These are phyloP conservation scores for Ensete ventricosum DNA, from an alignment of 176 grass and related monocot genomes.

Conservation along the genomic window DNA sequence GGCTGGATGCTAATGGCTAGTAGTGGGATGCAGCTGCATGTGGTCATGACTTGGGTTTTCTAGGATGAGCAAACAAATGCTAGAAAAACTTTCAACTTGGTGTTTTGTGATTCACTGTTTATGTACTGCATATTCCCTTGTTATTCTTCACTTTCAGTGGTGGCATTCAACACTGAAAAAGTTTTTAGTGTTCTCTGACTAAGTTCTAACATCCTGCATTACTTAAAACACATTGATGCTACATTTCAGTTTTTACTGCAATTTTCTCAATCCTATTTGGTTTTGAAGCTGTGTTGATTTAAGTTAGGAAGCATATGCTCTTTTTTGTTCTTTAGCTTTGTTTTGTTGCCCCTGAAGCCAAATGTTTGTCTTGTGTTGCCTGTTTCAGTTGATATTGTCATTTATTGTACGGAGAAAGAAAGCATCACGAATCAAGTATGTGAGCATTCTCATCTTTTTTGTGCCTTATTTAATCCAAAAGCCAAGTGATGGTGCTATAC, in stretches of 20 bases:
- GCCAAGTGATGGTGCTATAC: neutral
- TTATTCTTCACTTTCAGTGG: neutral
- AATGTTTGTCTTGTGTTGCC: neutral
- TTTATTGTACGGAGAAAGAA: slow-evolving; percentile 42
- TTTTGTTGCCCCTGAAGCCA: neutral
- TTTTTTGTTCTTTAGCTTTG: neutral
- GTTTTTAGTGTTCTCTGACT: neutral
- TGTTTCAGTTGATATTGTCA: slow-evolving; percentile 50
- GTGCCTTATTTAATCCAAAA: neutral
- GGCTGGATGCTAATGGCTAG: neutral
- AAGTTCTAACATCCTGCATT: neutral
- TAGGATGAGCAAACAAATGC: neutral
- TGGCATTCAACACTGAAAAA: neutral
- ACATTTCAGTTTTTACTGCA: too few species aligned
- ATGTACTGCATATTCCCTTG: neutral
- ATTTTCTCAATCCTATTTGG: too few species aligned
- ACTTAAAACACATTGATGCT: neutral
- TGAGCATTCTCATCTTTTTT: neutral
- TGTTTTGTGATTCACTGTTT: neutral
- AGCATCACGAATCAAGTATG: slow-evolving; percentile 47
- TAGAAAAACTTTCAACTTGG: neutral
- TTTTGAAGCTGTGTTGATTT: too few species aligned
- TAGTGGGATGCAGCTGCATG: neutral
- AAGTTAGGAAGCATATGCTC: neutral
- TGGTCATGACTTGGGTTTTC: neutral